Evolutionary conservation across 1,284 basidiomycete genomes (phyloP), one percentile per base, ranked within the genome.

Genomic region (Fistulinella staudtii): DNA sequence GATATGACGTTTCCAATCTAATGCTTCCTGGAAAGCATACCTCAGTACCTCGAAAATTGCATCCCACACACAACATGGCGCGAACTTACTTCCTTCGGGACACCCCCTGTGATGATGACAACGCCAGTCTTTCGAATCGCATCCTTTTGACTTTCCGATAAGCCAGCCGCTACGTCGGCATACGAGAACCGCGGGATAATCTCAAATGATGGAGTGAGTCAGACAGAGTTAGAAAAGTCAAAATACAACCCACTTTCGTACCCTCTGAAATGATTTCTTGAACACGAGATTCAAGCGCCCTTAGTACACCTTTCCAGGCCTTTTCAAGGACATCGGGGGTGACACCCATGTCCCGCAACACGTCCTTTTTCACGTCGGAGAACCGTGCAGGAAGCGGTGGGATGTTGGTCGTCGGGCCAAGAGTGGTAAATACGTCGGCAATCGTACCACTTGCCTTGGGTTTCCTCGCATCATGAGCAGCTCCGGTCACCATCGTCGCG

Each of bases 1-100:
- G 37, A 86, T 71, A 2, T 72, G 65, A 23, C 65, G 58, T 47
- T 88, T 82, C 85, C 85, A 89, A 5, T 45, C 53, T 1, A 79
- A 52, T 0, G 83, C 86, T 66, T 80, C 76, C 72, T 81, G 51
- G 27, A 43, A 13, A 14, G 8, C n/a, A 10, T 5, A 18, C 18
- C 8, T 31, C 8, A 31, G 17, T 30, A 6, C 29, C n/a, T n/a
- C n/a, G n/a, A n/a, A n/a, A n/a, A n/a, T n/a, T n/a, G n/a, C 11
- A 4, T 1, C 14, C 29, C 5, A 15, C 8, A 8, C 27, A 13
- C 17, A 14, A 17, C 10, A 30, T 30, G 14, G 8, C 17, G 8
- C 10, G 15, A 5, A 7, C 58, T 43, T 25, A 74, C 80, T 54
- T 77, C 68, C 40, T 72, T 60, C 0, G 75, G 68, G 1, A 89